Conservation (phyloP, 2,329 filamentous ascomycete genomes). For the Alternaria dauci region DNA sequence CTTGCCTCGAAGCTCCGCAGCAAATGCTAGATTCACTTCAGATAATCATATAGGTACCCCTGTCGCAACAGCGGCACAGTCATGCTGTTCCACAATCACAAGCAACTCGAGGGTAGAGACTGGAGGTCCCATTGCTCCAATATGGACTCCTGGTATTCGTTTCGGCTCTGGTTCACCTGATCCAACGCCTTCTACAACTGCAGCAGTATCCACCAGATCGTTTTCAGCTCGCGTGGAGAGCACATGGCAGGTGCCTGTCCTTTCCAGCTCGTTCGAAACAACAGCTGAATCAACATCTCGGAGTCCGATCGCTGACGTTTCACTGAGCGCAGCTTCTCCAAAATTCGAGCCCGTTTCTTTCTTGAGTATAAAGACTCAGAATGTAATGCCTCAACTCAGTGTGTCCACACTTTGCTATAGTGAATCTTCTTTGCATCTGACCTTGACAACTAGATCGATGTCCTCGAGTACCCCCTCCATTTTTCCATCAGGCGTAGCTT, state of each 20-base stretch:
- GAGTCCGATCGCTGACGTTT: neutral
- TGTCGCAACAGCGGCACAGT: neutral
- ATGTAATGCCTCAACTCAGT: neutral
- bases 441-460: neutral
- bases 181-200: neutral
- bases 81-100: neutral
- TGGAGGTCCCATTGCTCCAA: neutral
- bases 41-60: neutral
- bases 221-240: neutral
- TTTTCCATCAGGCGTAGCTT: neutral
- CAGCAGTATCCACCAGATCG: neutral
- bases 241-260: neutral
- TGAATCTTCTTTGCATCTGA: too few species aligned
- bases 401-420: too few species aligned
- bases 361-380: too few species aligned
- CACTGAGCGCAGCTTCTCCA: neutral
- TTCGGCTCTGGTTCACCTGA: conserved; percentile 4
- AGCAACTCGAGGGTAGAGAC: neutral
- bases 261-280: neutral
- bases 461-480: neutral
- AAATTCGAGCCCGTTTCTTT: too few species aligned
- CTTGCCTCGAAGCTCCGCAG: neutral
- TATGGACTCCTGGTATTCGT: neutral
- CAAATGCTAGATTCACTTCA: neutral
- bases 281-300: neutral